These are phyloP conservation scores for Verticillium albo-atrum DNA, from an alignment of 2,329 filamentous ascomycete genomes.

Conservation along the genomic window DNA sequence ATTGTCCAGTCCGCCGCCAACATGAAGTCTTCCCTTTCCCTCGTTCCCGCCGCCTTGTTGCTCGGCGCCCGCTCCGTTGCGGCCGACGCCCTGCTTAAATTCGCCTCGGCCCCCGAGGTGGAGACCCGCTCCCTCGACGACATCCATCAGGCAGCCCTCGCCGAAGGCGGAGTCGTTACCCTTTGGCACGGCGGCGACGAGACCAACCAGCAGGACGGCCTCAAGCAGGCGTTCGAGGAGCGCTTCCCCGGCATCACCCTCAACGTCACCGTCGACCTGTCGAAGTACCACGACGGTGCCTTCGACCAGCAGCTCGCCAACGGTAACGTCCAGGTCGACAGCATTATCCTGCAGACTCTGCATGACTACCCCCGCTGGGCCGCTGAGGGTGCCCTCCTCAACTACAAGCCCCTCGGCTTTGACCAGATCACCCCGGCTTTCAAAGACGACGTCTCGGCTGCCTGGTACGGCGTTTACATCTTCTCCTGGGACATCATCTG, in stretches of 20 bases:
- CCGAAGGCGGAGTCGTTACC: constrained; percentile 39
- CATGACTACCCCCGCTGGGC: constrained; percentile 50
- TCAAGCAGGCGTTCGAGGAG: constrained; percentile 38
- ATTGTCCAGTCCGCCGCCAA: background rate
- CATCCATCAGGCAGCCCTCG: constrained; percentile 42
- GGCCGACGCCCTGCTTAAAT: constrained; percentile 4
- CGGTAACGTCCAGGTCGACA: constrained; percentile 36
- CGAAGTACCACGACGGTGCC: constrained; percentile 47
- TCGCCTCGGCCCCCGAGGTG: constrained; percentile 10
- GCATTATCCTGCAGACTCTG: constrained; percentile 42
- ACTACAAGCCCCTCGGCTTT: constrained; percentile 45
- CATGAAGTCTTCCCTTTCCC: background rate
- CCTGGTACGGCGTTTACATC: constrained; percentile 34
- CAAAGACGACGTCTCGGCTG: constrained; percentile 34
- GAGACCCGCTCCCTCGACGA: constrained; percentile 44
- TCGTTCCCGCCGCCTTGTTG: background rate
- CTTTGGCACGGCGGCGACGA: constrained; percentile 45
- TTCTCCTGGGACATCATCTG: constrained; percentile 31
- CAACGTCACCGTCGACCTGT: constrained; percentile 49
- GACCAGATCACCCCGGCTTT: constrained; percentile 34
- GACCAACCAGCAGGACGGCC: constrained; percentile 26
- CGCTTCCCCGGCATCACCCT: constrained; percentile 45
- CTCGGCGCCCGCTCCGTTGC: background rate
- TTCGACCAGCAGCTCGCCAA: constrained; percentile 40
- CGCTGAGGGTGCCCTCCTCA: constrained; percentile 37